phyloP scores from a whole-genome alignment of 75 land plant genomes.

The Picea glauca region DNA sequence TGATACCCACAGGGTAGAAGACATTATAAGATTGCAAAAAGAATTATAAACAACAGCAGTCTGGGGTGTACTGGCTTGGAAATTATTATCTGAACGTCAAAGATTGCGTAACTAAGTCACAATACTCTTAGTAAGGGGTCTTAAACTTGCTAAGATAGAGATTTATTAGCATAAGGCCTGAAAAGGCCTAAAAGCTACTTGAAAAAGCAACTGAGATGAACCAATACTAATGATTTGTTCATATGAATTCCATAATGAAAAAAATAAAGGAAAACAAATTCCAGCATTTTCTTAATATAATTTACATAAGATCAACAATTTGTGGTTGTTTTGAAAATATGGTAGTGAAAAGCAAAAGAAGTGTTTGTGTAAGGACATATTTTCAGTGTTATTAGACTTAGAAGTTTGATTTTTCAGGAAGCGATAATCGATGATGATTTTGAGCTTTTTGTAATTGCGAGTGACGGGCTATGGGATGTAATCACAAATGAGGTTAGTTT shows the following conservation, averaged over 20 bases:
- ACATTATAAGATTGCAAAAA: background rate
- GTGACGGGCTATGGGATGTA: constrained; percentile 95
- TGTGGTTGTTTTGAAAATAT: background rate
- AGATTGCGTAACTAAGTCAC: background rate
- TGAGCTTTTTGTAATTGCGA: constrained; percentile 75
- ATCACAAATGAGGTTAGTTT: constrained; percentile 73
- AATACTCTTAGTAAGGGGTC: background rate
- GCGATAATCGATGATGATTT: constrained; percentile 48
- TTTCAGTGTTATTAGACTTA: background rate
- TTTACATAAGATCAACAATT: background rate
- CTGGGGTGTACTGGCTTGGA: background rate
- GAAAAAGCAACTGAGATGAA: no score
- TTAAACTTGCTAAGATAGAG: background rate
- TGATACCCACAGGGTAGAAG: background rate
- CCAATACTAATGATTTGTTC: no score
- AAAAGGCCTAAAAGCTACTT: no score
- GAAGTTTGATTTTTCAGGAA: constrained; percentile 45
- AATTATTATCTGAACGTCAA: background rate
- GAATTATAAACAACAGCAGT: background rate
- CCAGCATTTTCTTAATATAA: background rate
- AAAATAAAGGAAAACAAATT: background rate
- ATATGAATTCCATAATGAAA: no score
- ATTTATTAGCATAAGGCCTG: background rate
- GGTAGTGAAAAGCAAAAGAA: background rate
- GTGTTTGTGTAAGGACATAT: background rate